Evolutionary conservation across 169 alveolate species (phyloP), one percentile per base, ranked within the genome.

Genomic region (Sarcocystis neurona): DNA sequence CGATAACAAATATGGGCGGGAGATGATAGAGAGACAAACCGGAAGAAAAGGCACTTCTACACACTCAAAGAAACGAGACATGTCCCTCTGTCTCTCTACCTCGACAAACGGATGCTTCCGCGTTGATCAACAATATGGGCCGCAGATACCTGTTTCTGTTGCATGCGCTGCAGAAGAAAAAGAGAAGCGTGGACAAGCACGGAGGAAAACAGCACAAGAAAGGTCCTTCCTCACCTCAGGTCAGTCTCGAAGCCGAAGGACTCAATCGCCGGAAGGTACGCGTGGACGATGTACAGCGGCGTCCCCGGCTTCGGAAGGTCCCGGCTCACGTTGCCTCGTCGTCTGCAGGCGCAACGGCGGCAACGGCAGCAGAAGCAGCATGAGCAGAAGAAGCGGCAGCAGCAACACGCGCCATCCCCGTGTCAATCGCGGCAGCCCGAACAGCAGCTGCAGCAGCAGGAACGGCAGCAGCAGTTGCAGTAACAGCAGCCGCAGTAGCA

Each of bases 161-260:
- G n/a, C n/a, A n/a, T n/a, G n/a, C n/a, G n/a, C n/a, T 58, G 23
- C 70, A 27, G n/a, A 23, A 58, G 34, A 58, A 27, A 27, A 58
- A 58, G 23, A 58, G 23, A 58, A 58, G 23, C 70, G n/a, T 58
- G 34, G 34, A n/a, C 85, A 23, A 75, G 10, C 6, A 47, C 39
- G 32, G 34, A 47, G 34, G 34, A 5, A 37, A 5, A 53, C 32
- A 58, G 32, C 46, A 20, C 2, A 39, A 46, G 43, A n/a, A 30
- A 23, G 6, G n/a, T 34, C 84, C 20, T 43, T n/a, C 32, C 86
- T 23, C 72, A 84, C 88, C 98, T 97, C 75, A 99, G 95, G 93
- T 99, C 99, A 30, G 99, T 99, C 94, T 99, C 99, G 91, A 99
- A 98, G 50, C 99, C 99, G 94, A 99, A 98, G 41, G 99, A 97